Base-by-base conservation (phyloP, 768 basidiomycete genomes). In the Lentinula detonsa region DNA sequence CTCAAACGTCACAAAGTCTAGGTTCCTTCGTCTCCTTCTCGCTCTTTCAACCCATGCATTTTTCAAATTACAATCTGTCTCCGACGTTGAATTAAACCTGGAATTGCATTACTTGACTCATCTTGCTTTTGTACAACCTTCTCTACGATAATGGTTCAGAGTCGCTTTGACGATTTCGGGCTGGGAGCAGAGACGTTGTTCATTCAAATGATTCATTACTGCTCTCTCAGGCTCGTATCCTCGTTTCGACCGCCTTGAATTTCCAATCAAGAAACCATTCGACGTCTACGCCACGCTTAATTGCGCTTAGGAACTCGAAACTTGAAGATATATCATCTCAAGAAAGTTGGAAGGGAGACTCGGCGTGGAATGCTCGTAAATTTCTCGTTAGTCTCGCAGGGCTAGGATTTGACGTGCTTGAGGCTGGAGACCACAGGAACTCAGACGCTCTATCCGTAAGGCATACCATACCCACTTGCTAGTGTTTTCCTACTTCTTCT, bases 1-100 rank as follows among this genome's bases (percentile, higher is more conserved):
- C 57, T 34, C 9, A 8, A 34, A 61, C 0, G 35, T 34, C 42
- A 42, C 46, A 61, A 61, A 82, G 65, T 84, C 78, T 64, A 85
- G 84, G 65, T 85, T 85, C 61, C 78, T 83, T 62, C 75, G 80
- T 1, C 67, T 85, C 42, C 53, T 85, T 0, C 63, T 85, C 11
- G 76, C 83, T 5, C 43, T 55, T 40, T 33, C 16, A 10, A 45
- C 48, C 9, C 5, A 43, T 21, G n/a, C 23, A 6, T 31, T 60
- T 13, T 33, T 37, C 21, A 59, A 34, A 8, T 7, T 39, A 21
- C 21, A 16, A 28, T 3, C 31, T 10, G 33, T 49, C n/a, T 15
- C 34, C 16, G 0, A 35, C 9, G 23, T 31, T 11, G 35, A n/a
- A 5, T 9, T 10, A 9, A 4, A 3, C 11, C 31, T 11, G 15